phyloP scores from a whole-genome alignment of 2,329 filamentous ascomycete genomes.

The Aureobasidium melanogenum region DNA sequence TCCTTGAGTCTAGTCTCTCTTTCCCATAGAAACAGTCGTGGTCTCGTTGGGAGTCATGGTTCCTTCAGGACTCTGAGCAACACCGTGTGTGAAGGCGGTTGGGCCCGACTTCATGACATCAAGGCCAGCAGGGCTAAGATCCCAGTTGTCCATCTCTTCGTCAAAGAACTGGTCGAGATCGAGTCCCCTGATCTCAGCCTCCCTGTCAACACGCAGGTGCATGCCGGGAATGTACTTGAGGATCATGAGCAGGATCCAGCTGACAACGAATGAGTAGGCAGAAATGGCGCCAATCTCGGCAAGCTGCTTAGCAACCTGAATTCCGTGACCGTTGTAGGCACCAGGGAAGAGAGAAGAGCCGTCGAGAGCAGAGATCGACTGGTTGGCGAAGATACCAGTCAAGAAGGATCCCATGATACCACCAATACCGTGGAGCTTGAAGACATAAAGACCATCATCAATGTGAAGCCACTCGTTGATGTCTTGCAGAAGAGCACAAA shows the following conservation, averaged over 20 bases:
- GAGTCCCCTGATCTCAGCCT: conserved; percentile 47
- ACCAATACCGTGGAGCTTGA: conserved; percentile 50
- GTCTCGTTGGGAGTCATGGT: background rate
- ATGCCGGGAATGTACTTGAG: conserved; percentile 48
- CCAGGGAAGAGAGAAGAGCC: conserved; percentile 40
- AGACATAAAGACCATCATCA: conserved; percentile 52
- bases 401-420: conserved; percentile 50
- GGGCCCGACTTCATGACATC: background rate
- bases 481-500: conserved; percentile 42
- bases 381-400: conserved; percentile 48
- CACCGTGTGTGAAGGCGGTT: background rate
- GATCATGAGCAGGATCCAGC: conserved; percentile 42
- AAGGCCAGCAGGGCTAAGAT: conserved; percentile 14
- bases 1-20: background rate
- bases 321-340: conserved; percentile 45
- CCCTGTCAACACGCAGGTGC: conserved; percentile 45
- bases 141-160: conserved; percentile 41
- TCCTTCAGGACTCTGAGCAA: background rate
- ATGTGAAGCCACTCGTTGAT: conserved; percentile 47
- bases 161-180: conserved; percentile 49
- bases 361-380: conserved; percentile 41
- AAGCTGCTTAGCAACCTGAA: conserved; percentile 48
- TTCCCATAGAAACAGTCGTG: background rate
- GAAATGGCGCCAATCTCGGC: conserved; percentile 48
- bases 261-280: conserved; percentile 44